Evolutionary conservation across 768 basidiomycete genomes (phyloP).

Genomic region (Holtermannia corniformis): DNA sequence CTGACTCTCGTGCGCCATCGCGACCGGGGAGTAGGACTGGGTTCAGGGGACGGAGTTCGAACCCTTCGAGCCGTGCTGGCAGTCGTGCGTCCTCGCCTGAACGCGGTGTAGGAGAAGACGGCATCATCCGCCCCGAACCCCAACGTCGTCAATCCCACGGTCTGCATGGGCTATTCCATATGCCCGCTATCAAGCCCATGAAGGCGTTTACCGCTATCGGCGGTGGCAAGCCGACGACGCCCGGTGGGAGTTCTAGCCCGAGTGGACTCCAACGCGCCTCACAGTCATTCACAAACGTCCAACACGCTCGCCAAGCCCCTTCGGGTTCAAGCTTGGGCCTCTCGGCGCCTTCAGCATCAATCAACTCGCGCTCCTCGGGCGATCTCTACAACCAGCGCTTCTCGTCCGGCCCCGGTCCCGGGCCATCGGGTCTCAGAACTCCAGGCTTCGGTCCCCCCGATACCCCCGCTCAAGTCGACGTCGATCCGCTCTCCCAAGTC

Average conservation of each 20-base stretch:
- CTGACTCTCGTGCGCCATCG: slow-evolving; percentile 30
- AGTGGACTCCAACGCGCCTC: slow-evolving; percentile 13
- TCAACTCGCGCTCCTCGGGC: neutral
- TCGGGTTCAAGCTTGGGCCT: neutral
- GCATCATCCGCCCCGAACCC: slow-evolving; percentile 31
- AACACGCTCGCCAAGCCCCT: neutral
- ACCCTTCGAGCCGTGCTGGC: slow-evolving; percentile 39
- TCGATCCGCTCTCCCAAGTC: slow-evolving; percentile 56
- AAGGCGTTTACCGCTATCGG: slow-evolving; percentile 25
- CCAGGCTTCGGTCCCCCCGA: slow-evolving; percentile 11
- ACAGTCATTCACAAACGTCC: slow-evolving; percentile 11
- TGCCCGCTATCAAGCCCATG: slow-evolving; percentile 32
- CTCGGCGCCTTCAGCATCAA: neutral
- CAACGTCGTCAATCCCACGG: slow-evolving; percentile 32
- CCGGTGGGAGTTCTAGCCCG: slow-evolving; percentile 1
- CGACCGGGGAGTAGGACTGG: slow-evolving; percentile 39
- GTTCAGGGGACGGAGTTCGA: slow-evolving; percentile 33
- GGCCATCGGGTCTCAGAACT: neutral
- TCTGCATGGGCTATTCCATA: slow-evolving; percentile 26
- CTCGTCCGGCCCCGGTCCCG: neutral
- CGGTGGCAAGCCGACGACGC: slow-evolving; percentile 15
- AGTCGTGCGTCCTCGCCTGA: slow-evolving; percentile 56
- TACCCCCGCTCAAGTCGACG: slow-evolving; percentile 13
- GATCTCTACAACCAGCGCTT: neutral
- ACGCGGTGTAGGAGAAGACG: slow-evolving; percentile 38